Conservation (phyloP, 202 grass and related monocot species). For the Alloteropsis angusta region DNA sequence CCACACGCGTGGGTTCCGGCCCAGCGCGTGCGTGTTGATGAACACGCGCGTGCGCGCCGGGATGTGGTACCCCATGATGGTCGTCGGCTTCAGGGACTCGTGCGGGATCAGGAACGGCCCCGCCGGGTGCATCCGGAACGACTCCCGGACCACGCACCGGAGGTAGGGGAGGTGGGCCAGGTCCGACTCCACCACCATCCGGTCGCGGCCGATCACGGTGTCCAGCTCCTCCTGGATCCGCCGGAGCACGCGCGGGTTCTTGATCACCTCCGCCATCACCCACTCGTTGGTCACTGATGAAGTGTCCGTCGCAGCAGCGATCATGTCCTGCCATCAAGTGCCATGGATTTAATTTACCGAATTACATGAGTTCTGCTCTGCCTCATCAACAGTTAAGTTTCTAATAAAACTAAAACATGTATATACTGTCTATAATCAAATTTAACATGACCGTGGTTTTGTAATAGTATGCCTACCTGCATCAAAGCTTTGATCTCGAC, state of each 20-base stretch:
- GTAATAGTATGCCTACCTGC: slow-evolving; percentile 41
- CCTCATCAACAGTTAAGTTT: background rate
- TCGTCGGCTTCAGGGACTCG: slow-evolving; percentile 63
- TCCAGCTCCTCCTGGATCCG: slow-evolving; percentile 75
- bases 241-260: slow-evolving; percentile 54
- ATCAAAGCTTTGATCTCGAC: slow-evolving; percentile 92
- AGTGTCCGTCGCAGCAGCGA: slow-evolving; percentile 76
- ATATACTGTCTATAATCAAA: background rate
- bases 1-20: slow-evolving; percentile 67
- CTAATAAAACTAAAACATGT: background rate
- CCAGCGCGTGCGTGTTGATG: slow-evolving; percentile 84
- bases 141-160: slow-evolving; percentile 72
- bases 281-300: slow-evolving; percentile 87
- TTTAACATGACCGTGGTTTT: background rate
- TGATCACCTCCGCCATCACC: slow-evolving; percentile 93
- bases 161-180: slow-evolving; percentile 58
- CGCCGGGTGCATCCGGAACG: slow-evolving; percentile 76
- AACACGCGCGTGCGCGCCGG: slow-evolving; percentile 72
- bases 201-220: slow-evolving; percentile 33
- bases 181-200: slow-evolving; percentile 56
- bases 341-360: background rate
- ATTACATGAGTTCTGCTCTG: background rate
- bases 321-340: slow-evolving; percentile 58
- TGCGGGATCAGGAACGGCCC: slow-evolving; percentile 85
- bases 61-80: slow-evolving; percentile 74